Evolutionary conservation across 495 filamentous ascomycete species (phyloP).

Genomic region (Pseudoneurospora amorphoporcata): DNA sequence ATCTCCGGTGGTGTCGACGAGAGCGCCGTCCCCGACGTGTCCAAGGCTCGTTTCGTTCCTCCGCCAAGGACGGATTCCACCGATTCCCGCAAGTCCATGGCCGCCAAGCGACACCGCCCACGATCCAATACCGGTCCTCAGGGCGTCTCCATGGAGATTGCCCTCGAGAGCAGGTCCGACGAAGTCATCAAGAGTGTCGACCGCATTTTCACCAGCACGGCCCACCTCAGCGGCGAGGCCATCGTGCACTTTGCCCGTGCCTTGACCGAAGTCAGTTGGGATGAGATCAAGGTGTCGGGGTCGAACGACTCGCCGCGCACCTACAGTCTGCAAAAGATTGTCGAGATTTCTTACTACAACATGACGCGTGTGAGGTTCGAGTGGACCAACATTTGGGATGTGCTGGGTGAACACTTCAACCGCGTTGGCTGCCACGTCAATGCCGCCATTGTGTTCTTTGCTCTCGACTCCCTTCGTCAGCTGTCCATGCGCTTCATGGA

Average conservation of each 20-base stretch:
- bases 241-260: slow-evolving; percentile 97
- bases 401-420: slow-evolving; percentile 95
- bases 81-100: slow-evolving; percentile 56
- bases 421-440: slow-evolving; percentile 93
- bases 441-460: slow-evolving; percentile 92
- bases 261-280: slow-evolving; percentile 94
- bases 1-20: slow-evolving; percentile 91
- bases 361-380: slow-evolving; percentile 97
- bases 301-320: slow-evolving; percentile 90
- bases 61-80: slow-evolving; percentile 29
- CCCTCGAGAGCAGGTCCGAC: slow-evolving; percentile 80
- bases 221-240: slow-evolving; percentile 83
- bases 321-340: slow-evolving; percentile 93
- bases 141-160: slow-evolving; percentile 74
- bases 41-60: slow-evolving; percentile 64
- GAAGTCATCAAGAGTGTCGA: slow-evolving; percentile 91
- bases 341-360: slow-evolving; percentile 98
- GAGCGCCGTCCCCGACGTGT: slow-evolving; percentile 83
- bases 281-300: slow-evolving; percentile 94
- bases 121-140: slow-evolving; percentile 53
- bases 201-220: slow-evolving; percentile 90
- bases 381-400: slow-evolving; percentile 94
- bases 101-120: slow-evolving; percentile 51
- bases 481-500: slow-evolving; percentile 98
- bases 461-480: slow-evolving; percentile 86